Evolutionary conservation across 495 filamentous ascomycete species (phyloP).

Genomic region (Neurospora sp.): DNA sequence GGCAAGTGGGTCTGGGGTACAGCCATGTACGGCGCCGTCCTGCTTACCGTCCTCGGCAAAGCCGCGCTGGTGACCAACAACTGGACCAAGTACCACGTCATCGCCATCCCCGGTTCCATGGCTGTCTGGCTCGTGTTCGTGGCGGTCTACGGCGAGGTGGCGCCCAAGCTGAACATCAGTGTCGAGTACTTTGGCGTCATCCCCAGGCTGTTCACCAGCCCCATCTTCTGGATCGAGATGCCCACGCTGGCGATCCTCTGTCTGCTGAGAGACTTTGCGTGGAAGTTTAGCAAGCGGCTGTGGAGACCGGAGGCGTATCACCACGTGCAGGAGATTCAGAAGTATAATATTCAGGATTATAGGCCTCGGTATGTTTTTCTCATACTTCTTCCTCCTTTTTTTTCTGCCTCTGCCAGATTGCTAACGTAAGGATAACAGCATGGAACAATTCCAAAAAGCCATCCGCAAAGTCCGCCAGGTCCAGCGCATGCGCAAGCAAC

Average conservation of each 20-base stretch:
- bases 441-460: slow-evolving; percentile 99
- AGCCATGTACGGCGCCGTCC: slow-evolving; percentile 78
- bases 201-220: slow-evolving; percentile 66
- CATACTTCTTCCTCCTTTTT: neutral
- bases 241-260: slow-evolving; percentile 72
- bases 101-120: slow-evolving; percentile 92
- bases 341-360: slow-evolving; percentile 99
- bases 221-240: slow-evolving; percentile 83
- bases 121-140: slow-evolving; percentile 85
- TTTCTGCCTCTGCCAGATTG: neutral
- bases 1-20: slow-evolving; percentile 99
- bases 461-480: slow-evolving; percentile 98
- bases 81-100: slow-evolving; percentile 97
- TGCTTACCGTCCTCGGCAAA: slow-evolving; percentile 90
- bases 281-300: slow-evolving; percentile 86
- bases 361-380: slow-evolving; percentile 56
- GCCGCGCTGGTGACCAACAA: slow-evolving; percentile 90
- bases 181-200: slow-evolving; percentile 79
- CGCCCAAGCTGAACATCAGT: slow-evolving; percentile 74
- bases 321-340: slow-evolving; percentile 99
- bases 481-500: slow-evolving; percentile 98
- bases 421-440: slow-evolving; percentile 40
- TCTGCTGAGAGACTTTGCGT: slow-evolving; percentile 78
- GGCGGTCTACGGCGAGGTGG: slow-evolving; percentile 81
- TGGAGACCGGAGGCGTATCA: slow-evolving; percentile 94